Percentiles rank a stretch among this genome's conserved stretches.
Evolutionary conservation across 768 basidiomycete species (phyloP).

Genomic region (Hypsizygus marmoreus): DNA sequence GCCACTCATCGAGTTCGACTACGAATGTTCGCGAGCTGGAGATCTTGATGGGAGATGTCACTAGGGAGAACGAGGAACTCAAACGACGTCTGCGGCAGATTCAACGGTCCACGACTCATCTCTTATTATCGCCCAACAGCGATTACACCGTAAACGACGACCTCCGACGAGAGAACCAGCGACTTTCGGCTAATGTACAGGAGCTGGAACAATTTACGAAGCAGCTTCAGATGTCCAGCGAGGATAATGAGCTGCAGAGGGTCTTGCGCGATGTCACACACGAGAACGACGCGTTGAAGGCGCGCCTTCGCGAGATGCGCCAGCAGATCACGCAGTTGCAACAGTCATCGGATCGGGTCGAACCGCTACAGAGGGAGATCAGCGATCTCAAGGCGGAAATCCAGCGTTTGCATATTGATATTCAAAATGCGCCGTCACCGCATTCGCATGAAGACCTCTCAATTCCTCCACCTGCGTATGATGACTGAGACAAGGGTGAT

Average conservation of each 20-base stretch:
- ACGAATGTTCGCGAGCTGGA: slow-evolving; percentile 35
- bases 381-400: slow-evolving; percentile 14
- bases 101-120: slow-evolving; percentile 36
- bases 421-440: slow-evolving; percentile 6
- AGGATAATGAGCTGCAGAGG: slow-evolving; percentile 25
- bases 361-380: slow-evolving; percentile 12
- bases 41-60: slow-evolving; percentile 39
- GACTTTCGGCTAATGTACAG: slow-evolving; percentile 29
- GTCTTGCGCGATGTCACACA: slow-evolving; percentile 28
- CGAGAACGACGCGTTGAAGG: slow-evolving; percentile 39
- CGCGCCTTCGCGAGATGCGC: slow-evolving; percentile 27
- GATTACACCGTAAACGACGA: slow-evolving; percentile 33
- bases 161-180: slow-evolving; percentile 33
- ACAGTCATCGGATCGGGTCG: slow-evolving; percentile 7
- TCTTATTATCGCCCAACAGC: slow-evolving; percentile 30
- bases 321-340: slow-evolving; percentile 5
- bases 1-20: slow-evolving; percentile 17
- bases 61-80: slow-evolving; percentile 41
- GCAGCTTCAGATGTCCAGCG: slow-evolving; percentile 31
- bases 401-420: slow-evolving; percentile 11
- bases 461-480: slow-evolving; percentile 20
- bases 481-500: slow-evolving; percentile 13
- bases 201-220: slow-evolving; percentile 34
- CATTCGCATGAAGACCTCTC: slow-evolving; percentile 8
- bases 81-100: slow-evolving; percentile 36